phyloP scores from a whole-genome alignment of 768 basidiomycete species.

The Phylloporus arenicola region DNA sequence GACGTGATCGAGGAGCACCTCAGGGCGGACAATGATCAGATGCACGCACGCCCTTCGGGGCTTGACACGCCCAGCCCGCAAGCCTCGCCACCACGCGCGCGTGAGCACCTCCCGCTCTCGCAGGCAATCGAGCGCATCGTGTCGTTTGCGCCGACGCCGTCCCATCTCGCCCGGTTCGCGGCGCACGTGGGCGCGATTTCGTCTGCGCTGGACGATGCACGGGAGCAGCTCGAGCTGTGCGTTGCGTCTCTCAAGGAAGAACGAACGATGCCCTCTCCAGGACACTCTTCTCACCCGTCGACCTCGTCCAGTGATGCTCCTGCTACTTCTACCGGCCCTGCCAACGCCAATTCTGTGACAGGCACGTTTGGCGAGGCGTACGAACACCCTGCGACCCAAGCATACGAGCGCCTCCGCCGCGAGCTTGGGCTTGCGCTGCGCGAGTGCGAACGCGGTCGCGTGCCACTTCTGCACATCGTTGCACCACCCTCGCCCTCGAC shows the following conservation, averaged over 20 bases:
- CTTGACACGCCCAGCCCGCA: slow-evolving; percentile 13
- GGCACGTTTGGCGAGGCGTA: slow-evolving; percentile 9
- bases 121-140: slow-evolving; percentile 10
- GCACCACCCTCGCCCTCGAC: slow-evolving; percentile 35
- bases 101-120: slow-evolving; percentile 7
- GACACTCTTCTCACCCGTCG: slow-evolving; percentile 19
- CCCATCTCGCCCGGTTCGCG: slow-evolving; percentile 62
- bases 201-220: slow-evolving; percentile 64
- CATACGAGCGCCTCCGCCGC: slow-evolving; percentile 69
- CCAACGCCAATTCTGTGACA: too few species aligned
- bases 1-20: slow-evolving; percentile 53
- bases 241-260: slow-evolving; percentile 50
- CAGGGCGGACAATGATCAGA: slow-evolving; percentile 41
- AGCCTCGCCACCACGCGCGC: slow-evolving; percentile 14
- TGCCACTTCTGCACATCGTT: slow-evolving; percentile 54
- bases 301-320: slow-evolving; percentile 10
- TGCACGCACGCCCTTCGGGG: slow-evolving; percentile 17
- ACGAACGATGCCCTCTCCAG: slow-evolving; percentile 7
- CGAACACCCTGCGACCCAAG: slow-evolving; percentile 51
- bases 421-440: slow-evolving; percentile 74
- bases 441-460: slow-evolving; percentile 78
- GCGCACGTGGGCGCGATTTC: slow-evolving; percentile 68
- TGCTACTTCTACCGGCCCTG: too few species aligned
- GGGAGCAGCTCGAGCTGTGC: slow-evolving; percentile 60
- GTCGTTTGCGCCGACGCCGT: slow-evolving; percentile 74